These are phyloP conservation scores for Linnemannia zychae DNA, from an alignment of 192 early-diverging fungal species.

Conservation along the genomic window DNA sequence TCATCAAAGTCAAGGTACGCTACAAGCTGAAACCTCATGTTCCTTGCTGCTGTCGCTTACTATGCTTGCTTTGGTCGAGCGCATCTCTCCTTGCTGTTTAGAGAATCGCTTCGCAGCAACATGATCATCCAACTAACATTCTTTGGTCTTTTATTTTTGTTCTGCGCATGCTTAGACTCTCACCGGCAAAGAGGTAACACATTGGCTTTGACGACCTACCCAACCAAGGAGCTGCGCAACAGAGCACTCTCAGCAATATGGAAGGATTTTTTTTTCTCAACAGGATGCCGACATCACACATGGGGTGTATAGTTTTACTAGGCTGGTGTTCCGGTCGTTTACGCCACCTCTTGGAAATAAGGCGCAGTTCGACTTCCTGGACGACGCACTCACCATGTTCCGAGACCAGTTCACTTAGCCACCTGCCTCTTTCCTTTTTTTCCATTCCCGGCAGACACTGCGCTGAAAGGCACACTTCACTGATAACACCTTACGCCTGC, in stretches of 20 bases:
- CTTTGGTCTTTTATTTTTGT: not conserved
- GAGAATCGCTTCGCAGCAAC: not conserved
- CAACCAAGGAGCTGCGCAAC: not conserved
- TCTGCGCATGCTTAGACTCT: slow-evolving; percentile 71
- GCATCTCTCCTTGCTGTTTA: too few relatives aligned
- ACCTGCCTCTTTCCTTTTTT: not conserved
- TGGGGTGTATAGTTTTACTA: not conserved
- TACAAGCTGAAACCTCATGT: not conserved
- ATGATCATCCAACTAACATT: not conserved
- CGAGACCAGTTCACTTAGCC: not conserved
- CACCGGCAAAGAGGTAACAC: slow-evolving; percentile 86
- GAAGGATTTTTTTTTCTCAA: not conserved
- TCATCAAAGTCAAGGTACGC: slow-evolving; percentile 84
- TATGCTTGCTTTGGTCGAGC: too few relatives aligned
- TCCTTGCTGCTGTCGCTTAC: not conserved
- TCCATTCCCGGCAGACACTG: not conserved
- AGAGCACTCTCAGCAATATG: not conserved
- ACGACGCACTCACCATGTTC: not conserved
- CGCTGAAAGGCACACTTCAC: not conserved
- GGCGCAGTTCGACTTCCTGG: not conserved
- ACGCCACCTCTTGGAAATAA: not conserved
- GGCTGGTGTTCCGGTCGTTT: not conserved
- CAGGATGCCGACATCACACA: not conserved
- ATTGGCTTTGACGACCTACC: not conserved
- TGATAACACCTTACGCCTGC: not conserved